phyloP scores from a whole-genome alignment of 2,329 filamentous ascomycete species.

The Pyrenophora tritici-repentis region DNA sequence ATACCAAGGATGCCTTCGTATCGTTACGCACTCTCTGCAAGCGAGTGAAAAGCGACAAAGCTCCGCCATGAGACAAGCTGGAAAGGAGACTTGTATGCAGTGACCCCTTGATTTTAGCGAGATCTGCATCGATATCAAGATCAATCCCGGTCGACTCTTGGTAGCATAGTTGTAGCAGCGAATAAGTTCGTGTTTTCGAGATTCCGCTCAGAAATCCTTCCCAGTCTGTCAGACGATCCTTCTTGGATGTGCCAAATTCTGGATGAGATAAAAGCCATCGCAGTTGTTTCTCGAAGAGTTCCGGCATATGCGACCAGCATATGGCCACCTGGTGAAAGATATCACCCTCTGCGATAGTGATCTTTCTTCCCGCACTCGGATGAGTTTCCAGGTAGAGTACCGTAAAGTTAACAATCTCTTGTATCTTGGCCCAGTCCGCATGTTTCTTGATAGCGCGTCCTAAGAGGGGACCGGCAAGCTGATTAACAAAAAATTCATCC shows the following conservation, averaged over 20 bases:
- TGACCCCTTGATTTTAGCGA: constrained; percentile 13
- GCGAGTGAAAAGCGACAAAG: constrained; percentile 27
- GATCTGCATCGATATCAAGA: constrained; percentile 22
- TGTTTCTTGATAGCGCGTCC: constrained; percentile 27
- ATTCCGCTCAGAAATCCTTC: constrained; percentile 13
- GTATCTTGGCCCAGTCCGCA: constrained; percentile 14
- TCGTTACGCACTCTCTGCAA: constrained; percentile 26
- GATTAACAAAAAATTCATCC: constrained; percentile 14
- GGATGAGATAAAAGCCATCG: constrained; percentile 8
- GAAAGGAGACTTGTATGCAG: constrained; percentile 12
- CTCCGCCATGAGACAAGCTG: constrained; percentile 15
- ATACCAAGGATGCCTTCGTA: neutral
- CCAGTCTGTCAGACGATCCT: constrained; percentile 1
- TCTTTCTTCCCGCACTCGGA: constrained; percentile 7
- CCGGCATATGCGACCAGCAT: constrained; percentile 32
- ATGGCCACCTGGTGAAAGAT: constrained; percentile 26
- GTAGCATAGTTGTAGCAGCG: constrained; percentile 26
- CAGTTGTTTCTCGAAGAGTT: constrained; percentile 26
- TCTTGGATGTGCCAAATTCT: neutral
- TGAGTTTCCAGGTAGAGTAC: constrained; percentile 24
- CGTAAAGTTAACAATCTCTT: constrained; percentile 25
- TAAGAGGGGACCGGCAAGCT: constrained; percentile 29
- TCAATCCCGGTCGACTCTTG: constrained; percentile 16
- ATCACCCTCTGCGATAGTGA: constrained; percentile 10
- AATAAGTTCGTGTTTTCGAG: constrained; percentile 17